Conservation (phyloP, 2,329 filamentous ascomycete genomes). For the Fusarium algeriense region DNA sequence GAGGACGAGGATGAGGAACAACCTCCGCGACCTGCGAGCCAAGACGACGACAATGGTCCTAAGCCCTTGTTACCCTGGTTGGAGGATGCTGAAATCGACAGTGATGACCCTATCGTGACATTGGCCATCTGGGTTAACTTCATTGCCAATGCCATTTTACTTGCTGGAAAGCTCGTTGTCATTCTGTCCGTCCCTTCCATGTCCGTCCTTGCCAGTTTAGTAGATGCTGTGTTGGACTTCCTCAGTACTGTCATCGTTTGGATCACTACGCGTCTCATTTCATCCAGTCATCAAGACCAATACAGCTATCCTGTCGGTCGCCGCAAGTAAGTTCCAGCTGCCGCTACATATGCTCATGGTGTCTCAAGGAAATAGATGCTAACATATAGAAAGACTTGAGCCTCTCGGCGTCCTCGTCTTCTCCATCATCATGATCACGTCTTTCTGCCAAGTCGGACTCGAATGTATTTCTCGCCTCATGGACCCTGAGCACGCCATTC, state of each 20-base stretch:
- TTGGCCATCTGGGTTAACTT: constrained; percentile 90
- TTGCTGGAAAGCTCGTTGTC: constrained; percentile 82
- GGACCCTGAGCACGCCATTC: constrained; percentile 71
- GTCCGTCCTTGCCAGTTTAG: constrained; percentile 82
- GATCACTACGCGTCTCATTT: constrained; percentile 79
- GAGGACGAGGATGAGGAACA: constrained; percentile 55
- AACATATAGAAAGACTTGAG: constrained; percentile 68
- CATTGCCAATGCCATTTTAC: constrained; percentile 78
- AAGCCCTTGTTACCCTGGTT: constrained; percentile 75
- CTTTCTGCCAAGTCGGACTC: constrained; percentile 82
- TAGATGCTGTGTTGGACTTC: constrained; percentile 85
- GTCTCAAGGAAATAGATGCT: constrained; percentile 16
- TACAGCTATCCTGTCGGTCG: constrained; percentile 84
- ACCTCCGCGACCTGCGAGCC: constrained; percentile 31
- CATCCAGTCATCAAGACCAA: constrained; percentile 73
- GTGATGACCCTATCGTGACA: constrained; percentile 80
- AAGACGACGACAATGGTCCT: constrained; percentile 52
- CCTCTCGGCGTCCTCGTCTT: constrained; percentile 86
- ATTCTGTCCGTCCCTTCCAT: constrained; percentile 83
- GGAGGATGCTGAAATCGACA: constrained; percentile 79
- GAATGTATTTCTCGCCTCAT: constrained; percentile 75
- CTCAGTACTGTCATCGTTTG: constrained; percentile 85
- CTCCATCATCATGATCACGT: constrained; percentile 87
- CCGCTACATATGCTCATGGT: not conserved
- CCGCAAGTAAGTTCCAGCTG: constrained; percentile 58